Evolutionary conservation across 208 protist genomes (phyloP).

Genomic region (Leishmania braziliensis): DNA sequence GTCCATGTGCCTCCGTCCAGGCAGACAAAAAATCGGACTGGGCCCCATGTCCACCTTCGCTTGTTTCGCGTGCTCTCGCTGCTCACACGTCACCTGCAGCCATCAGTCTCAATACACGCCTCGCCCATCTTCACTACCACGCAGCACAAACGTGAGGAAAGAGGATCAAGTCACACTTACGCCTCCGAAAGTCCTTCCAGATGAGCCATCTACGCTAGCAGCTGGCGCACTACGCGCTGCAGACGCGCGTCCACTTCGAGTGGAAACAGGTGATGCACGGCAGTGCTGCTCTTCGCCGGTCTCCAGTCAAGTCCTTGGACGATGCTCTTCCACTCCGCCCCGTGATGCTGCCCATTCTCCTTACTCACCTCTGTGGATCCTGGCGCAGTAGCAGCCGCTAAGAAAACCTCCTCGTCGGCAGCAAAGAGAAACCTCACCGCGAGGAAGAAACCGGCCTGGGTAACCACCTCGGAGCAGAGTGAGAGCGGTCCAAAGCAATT

Average conservation of each 20-base stretch:
- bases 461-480: slow-evolving; percentile 10
- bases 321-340: background rate
- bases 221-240: background rate
- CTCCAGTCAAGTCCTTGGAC: slow-evolving; percentile 8
- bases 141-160: background rate
- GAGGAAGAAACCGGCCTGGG: slow-evolving; percentile 7
- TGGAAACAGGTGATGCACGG: background rate
- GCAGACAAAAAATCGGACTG: background rate
- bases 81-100: background rate
- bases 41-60: background rate
- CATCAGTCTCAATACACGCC: background rate
- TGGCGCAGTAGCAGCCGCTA: background rate
- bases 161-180: background rate
- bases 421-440: slow-evolving; percentile 39
- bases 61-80: background rate
- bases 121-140: background rate
- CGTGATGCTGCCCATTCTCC: background rate
- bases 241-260: background rate
- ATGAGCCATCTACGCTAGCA: background rate
- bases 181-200: background rate
- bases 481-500: slow-evolving; percentile 36
- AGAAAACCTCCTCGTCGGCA: slow-evolving; percentile 30
- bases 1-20: background rate
- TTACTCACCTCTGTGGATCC: background rate
- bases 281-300: background rate